phyloP scores from a whole-genome alignment of 2,329 filamentous ascomycete species.

The Nemania abortiva region DNA sequence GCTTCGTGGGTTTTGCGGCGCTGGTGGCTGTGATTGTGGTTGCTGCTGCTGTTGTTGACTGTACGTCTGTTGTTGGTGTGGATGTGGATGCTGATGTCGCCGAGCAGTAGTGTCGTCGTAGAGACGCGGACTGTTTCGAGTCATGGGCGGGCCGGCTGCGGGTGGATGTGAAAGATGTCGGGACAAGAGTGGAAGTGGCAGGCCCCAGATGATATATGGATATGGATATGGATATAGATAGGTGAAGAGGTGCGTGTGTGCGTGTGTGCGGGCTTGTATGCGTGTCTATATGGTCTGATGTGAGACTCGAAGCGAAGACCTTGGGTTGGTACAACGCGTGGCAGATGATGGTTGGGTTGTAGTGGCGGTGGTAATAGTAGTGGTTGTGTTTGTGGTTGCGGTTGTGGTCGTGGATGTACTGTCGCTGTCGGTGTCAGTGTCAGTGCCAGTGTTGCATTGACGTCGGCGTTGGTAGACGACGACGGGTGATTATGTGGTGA shows the following conservation, averaged over 20 bases:
- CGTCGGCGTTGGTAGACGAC: constrained; percentile 28
- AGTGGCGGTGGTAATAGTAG: not conserved
- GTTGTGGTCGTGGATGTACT: not conserved
- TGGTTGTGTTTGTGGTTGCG: not conserved
- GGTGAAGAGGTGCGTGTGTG: not conserved
- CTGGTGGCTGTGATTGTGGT: not conserved
- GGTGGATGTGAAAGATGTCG: constrained; percentile 3
- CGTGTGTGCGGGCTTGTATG: constrained; percentile 1
- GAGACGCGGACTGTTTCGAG: constrained; percentile 47
- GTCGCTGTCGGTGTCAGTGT: not conserved
- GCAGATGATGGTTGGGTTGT: constrained; percentile 37
- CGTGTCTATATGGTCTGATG: not conserved
- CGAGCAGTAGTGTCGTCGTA: constrained; percentile 48
- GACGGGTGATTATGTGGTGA: constrained; percentile 2
- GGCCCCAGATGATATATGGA: constrained; percentile 12
- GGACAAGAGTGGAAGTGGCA: constrained; percentile 4
- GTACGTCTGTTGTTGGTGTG: constrained; percentile 2
- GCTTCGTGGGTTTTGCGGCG: constrained; percentile 23
- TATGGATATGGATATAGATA: not conserved
- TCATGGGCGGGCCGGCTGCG: constrained; percentile 44
- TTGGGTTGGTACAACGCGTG: constrained; percentile 32
- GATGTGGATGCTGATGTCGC: constrained; percentile 24
- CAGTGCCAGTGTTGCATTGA: constrained; percentile 4
- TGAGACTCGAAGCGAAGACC: not conserved
- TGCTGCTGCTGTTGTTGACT: not conserved